Evolutionary conservation across 495 filamentous ascomycete genomes (phyloP).

Genomic region (Aspergillus biplanus): DNA sequence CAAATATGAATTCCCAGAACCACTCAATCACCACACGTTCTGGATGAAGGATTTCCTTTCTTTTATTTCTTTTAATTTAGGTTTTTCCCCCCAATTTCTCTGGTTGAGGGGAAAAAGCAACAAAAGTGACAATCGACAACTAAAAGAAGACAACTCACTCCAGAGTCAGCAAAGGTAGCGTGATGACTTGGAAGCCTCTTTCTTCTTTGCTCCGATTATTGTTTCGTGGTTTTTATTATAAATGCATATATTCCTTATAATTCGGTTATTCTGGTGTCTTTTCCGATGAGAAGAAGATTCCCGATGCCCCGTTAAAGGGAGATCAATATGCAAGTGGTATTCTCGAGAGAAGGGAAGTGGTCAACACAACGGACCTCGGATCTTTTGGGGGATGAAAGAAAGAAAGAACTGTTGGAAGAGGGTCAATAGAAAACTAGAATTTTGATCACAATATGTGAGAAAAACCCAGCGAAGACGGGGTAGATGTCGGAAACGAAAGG

Average conservation of each 20-base stretch:
- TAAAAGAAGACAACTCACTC: constrained; percentile 14
- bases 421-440: no score
- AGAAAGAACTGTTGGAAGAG: no score
- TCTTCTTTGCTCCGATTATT: neutral
- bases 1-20: constrained; percentile 2
- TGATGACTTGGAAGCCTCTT: neutral
- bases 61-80: neutral
- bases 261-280: no score
- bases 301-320: no score
- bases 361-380: no score
- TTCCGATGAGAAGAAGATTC: no score
- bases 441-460: no score
- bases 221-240: no score
- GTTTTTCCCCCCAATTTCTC: neutral
- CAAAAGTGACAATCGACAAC: neutral
- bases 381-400: no score
- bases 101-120: constrained; percentile 7
- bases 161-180: neutral
- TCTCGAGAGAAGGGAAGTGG: no score
- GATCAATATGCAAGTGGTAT: no score
- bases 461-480: neutral
- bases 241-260: no score
- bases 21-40: constrained; percentile 15
- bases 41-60: constrained; percentile 5
- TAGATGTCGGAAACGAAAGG: neutral